Conservation (phyloP, 2,329 filamentous ascomycete genomes). For the Huntiella decipiens region DNA sequence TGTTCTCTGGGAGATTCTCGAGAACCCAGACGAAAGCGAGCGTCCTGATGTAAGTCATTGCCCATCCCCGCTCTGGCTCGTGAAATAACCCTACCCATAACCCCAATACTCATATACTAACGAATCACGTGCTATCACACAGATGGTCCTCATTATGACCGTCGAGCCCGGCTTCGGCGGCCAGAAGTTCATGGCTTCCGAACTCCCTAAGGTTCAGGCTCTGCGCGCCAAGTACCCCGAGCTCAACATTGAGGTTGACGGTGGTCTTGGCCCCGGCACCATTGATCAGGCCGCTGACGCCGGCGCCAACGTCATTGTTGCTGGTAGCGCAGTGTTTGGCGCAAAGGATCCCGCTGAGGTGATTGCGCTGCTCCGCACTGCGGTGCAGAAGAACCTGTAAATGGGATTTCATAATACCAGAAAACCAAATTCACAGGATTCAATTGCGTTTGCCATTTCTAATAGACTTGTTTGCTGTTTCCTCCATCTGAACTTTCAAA, state of each 20-base stretch:
- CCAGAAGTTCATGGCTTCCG: slow-evolving; percentile 94
- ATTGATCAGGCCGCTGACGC: slow-evolving; percentile 90
- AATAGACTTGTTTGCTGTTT: no score
- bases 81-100: not conserved
- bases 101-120: not conserved
- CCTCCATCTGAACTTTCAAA: no score
- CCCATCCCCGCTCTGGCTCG: not conserved
- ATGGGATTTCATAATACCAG: not conserved
- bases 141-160: slow-evolving; percentile 99
- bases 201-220: slow-evolving; percentile 81
- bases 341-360: slow-evolving; percentile 76
- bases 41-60: slow-evolving; percentile 59
- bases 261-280: slow-evolving; percentile 69
- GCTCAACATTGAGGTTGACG: slow-evolving; percentile 93
- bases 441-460: no score
- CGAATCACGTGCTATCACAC: slow-evolving; percentile 9
- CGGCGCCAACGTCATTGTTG: slow-evolving; percentile 94
- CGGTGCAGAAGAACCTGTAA: slow-evolving; percentile 43
- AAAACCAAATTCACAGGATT: not conserved
- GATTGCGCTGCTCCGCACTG: slow-evolving; percentile 59
- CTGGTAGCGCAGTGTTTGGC: slow-evolving; percentile 87
- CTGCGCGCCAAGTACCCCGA: slow-evolving; percentile 72
- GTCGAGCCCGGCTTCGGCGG: slow-evolving; percentile 94
- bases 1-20: slow-evolving; percentile 79
- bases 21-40: slow-evolving; percentile 52